phyloP scores from a whole-genome alignment of 768 basidiomycete genomes.

The Lentinula sp. region DNA sequence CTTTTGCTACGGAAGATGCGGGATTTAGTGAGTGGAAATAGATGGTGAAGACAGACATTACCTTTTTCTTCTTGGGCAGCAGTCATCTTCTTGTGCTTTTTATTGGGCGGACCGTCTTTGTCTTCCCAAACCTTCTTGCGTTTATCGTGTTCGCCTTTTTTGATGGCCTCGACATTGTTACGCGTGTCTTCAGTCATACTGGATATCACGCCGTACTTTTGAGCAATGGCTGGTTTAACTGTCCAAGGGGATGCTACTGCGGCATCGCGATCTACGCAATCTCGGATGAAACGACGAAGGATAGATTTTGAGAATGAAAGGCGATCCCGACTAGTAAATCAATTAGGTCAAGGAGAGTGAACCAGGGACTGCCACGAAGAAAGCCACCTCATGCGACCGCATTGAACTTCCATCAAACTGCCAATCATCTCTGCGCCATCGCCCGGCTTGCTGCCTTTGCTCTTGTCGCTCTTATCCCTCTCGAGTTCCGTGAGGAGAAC shows the following conservation, averaged over 20 bases:
- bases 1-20: conserved; percentile 16
- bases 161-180: conserved; percentile 70
- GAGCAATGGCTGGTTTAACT: conserved; percentile 81
- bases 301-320: conserved; percentile 96
- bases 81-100: conserved; percentile 77
- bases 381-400: conserved; percentile 70
- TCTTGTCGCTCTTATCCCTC: conserved; percentile 62
- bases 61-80: conserved; percentile 73
- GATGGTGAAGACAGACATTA: conserved; percentile 17
- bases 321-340: conserved; percentile 73
- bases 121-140: conserved; percentile 89
- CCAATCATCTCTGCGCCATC: conserved; percentile 63
- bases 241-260: conserved; percentile 95
- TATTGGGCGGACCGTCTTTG: conserved; percentile 75
- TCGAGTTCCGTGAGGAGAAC: conserved; percentile 80
- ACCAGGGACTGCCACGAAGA: background rate
- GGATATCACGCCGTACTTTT: conserved; percentile 77
- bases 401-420: conserved; percentile 79
- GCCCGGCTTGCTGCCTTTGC: conserved; percentile 47
- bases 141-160: conserved; percentile 88
- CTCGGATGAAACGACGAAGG: conserved; percentile 91
- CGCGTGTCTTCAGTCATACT: conserved; percentile 84
- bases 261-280: conserved; percentile 89
- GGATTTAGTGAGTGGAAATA: conserved; percentile 1
- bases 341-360: background rate